Evolutionary conservation across 768 basidiomycete genomes (phyloP).

Genomic region (Suillus discolor): DNA sequence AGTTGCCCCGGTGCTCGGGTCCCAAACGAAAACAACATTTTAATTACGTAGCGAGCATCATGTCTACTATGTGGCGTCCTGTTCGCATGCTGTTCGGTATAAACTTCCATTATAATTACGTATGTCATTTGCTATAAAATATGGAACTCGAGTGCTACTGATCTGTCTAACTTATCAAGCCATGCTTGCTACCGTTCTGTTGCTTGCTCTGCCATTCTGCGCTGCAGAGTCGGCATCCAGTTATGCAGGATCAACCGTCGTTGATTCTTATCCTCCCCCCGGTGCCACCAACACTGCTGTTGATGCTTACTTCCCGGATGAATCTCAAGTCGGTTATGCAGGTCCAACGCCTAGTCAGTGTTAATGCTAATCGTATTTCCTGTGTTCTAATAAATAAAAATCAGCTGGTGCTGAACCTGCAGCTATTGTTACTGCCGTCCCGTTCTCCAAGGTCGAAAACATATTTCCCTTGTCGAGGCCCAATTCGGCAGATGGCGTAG

Average conservation of each 20-base stretch:
- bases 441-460: constrained; percentile 36
- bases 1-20: too few species aligned
- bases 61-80: too few species aligned
- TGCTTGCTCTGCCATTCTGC: constrained; percentile 13
- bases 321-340: constrained; percentile 44
- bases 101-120: neutral
- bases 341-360: constrained; percentile 51
- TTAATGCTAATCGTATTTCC: neutral
- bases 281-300: constrained; percentile 37
- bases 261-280: constrained; percentile 45
- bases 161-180: neutral
- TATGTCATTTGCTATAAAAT: neutral
- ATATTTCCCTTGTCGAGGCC: constrained; percentile 48
- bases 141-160: neutral
- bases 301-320: constrained; percentile 43
- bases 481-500: constrained; percentile 34
- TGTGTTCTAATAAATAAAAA: neutral
- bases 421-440: constrained; percentile 45
- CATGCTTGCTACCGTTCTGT: constrained; percentile 7
- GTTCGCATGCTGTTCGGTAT: too few species aligned
- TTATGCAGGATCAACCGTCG: constrained; percentile 45
- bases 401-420: constrained; percentile 46
- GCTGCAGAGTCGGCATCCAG: constrained; percentile 30
- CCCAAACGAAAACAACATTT: too few species aligned
- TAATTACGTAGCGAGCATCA: too few species aligned